These are phyloP conservation scores for Colletotrichum spaethianum DNA, from an alignment of 2,329 filamentous ascomycete genomes.

Conservation along the genomic window DNA sequence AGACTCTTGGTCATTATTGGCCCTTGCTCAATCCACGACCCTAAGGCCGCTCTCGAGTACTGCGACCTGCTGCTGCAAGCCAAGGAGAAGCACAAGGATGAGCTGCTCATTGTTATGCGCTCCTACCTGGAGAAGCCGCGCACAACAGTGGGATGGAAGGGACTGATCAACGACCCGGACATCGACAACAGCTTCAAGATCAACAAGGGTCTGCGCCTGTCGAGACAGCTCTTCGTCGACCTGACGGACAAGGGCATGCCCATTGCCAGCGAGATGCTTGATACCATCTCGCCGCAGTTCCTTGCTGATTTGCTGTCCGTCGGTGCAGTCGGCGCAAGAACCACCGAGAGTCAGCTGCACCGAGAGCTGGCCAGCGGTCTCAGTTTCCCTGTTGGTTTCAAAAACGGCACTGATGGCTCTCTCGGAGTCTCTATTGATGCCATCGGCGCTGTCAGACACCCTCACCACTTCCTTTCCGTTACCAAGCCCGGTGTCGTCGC, in stretches of 20 bases:
- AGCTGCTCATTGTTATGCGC: conserved; percentile 96
- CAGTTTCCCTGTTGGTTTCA: conserved; percentile 98
- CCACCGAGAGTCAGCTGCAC: conserved; percentile 96
- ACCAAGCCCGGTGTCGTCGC: conserved; percentile 96
- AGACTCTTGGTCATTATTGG: conserved; percentile 84
- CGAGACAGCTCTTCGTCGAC: conserved; percentile 93
- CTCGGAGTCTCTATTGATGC: conserved; percentile 94
- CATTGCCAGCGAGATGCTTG: conserved; percentile 96
- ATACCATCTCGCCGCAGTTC: conserved; percentile 98
- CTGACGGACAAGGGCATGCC: conserved; percentile 94
- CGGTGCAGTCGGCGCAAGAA: conserved; percentile 94
- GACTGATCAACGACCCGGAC: conserved; percentile 97
- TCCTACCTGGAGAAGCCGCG: conserved; percentile 98
- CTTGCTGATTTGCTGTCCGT: conserved; percentile 92
- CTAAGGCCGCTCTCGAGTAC: conserved; percentile 91
- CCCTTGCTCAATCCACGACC: conserved; percentile 98
- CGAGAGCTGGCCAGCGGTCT: conserved; percentile 93
- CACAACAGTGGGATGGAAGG: conserved; percentile 99
- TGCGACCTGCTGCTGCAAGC: conserved; percentile 85
- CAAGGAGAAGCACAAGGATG: conserved; percentile 89
- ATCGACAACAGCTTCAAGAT: conserved; percentile 99
- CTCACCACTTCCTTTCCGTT: conserved; percentile 97
- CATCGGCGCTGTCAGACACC: conserved; percentile 91
- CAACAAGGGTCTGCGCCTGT: conserved; percentile 93
- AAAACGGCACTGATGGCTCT: conserved; percentile 97